Evolutionary conservation across 23 red algal genomes (phyloP), one percentile per base, ranked within the genome.

Genomic region (Gracilaria gracilis): DNA sequence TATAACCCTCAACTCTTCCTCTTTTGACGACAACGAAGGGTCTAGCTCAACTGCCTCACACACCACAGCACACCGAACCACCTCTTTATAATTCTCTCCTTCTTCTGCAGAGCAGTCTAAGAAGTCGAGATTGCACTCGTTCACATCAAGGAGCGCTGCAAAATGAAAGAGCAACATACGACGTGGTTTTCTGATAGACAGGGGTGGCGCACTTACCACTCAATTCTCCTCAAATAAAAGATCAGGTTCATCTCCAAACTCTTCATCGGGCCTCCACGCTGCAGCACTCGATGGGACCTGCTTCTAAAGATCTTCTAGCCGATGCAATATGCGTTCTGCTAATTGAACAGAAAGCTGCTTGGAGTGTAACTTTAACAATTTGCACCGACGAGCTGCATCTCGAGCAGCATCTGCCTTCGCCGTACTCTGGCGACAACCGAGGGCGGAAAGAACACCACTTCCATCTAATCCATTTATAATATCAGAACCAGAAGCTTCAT

Each of bases 321-420:
- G 59, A 64, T 64, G 59, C 28, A n/a, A n/a, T 31, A 75, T 75
- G 8, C 70, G 70, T n/a, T 75, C 70, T 75, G 70, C 70, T 75
- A 75, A 34, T 36, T 49, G 23, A n/a, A 46, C 37, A 39, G 70
- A n/a, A n/a, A 75, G 34, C n/a, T n/a, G 42, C 34, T 75, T 75
- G 19, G 70, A 39, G 70, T 75, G 70, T 24, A 32, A 6, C 35
- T 75, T 75, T 39, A 23, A 46, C 70, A 75, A 39, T 39, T 34
- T 31, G 23, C 23, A 32, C 42, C 23, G 42, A 34, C 5, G 70
- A n/a, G 70, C 70, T 39, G 23, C 70, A 24, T 75, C 70, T n/a
- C 70, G 34, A n/a, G 24, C 34, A 39, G 20, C 3, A 34, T 75
- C 70, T 31, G 70, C 70, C 23, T 39, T 23, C 20, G 70, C 35